Percentiles rank a stretch among this genome's conserved stretches.
Evolutionary conservation across 805 yeast genomes (phyloP).

Genomic region (Ogataea dorogensis): DNA sequence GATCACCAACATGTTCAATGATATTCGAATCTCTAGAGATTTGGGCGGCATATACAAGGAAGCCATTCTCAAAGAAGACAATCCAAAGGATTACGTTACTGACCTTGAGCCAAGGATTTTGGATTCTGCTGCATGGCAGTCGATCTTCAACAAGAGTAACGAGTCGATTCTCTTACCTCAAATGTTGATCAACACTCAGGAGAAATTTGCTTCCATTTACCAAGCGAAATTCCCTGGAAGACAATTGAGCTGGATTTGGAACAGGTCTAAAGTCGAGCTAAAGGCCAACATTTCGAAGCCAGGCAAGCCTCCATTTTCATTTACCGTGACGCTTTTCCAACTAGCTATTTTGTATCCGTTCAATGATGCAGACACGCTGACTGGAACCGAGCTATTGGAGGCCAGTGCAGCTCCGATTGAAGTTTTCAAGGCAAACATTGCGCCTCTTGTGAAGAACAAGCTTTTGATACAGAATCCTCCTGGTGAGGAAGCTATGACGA

Average conservation of each 20-base stretch:
- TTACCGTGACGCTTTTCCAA: conserved; percentile 83
- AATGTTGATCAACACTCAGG: conserved; percentile 61
- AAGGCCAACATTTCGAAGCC: conserved; percentile 81
- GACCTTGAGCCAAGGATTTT: conserved; percentile 35
- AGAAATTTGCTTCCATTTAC: conserved; percentile 68
- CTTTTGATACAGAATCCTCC: conserved; percentile 66
- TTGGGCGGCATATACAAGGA: conserved; percentile 46
- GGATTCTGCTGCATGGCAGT: conserved; percentile 34
- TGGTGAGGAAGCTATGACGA: conserved; percentile 50
- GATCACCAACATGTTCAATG: conserved; percentile 94
- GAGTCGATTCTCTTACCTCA: conserved; percentile 63
- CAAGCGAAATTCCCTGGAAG: conserved; percentile 78
- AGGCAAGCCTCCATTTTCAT: conserved; percentile 75
- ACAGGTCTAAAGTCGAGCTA: conserved; percentile 86
- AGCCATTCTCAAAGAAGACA: conserved; percentile 15
- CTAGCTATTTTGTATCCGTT: conserved; percentile 83
- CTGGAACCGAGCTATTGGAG: conserved; percentile 59
- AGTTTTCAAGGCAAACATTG: conserved; percentile 69
- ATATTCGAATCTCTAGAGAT: conserved; percentile 80
- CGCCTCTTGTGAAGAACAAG: conserved; percentile 76
- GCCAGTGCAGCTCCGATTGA: conserved; percentile 66
- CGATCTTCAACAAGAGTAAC: conserved; percentile 29
- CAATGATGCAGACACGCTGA: conserved; percentile 63
- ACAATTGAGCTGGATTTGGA: conserved; percentile 94
- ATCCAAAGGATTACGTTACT: conserved; percentile 23